A percentile compares a stretch with the other conserved stretches of the same genome.
Evolutionary conservation across 495 filamentous ascomycete genomes (phyloP).

Genomic region (Friedmanniomyces simplex): DNA sequence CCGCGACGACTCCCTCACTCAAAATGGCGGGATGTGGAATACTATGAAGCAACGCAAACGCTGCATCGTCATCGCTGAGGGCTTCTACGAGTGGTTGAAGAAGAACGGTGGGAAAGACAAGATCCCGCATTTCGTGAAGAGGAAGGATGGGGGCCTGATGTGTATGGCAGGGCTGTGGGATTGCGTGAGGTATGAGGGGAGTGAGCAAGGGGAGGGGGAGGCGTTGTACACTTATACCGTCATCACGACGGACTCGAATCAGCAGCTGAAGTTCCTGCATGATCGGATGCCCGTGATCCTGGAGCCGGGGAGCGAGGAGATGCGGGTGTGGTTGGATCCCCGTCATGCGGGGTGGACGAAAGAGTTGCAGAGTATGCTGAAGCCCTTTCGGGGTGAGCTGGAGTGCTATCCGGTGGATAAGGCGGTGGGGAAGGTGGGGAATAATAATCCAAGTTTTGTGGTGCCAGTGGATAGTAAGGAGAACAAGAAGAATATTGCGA

Average conservation of each 20-base stretch:
- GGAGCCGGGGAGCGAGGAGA: conserved; percentile 59
- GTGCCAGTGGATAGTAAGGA: conserved; percentile 70
- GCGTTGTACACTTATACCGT: conserved; percentile 85
- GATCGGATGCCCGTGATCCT: conserved; percentile 93
- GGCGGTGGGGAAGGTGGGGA: conserved; percentile 94
- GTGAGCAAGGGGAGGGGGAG: conserved; percentile 55
- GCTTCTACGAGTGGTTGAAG: conserved; percentile 96
- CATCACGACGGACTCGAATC: conserved; percentile 77
- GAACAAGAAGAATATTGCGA: conserved; percentile 85
- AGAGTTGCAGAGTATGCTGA: conserved; percentile 65
- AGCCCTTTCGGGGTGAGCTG: conserved; percentile 67
- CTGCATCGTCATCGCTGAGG: conserved; percentile 77
- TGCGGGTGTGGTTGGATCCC: conserved; percentile 74
- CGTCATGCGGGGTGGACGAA: conserved; percentile 57
- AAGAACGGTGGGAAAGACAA: conserved; percentile 66
- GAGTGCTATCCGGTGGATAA: conserved; percentile 78
- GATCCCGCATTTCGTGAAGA: conserved; percentile 69
- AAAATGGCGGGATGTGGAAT: conserved; percentile 77
- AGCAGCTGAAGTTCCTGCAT: conserved; percentile 73
- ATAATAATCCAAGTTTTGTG: conserved; percentile 73
- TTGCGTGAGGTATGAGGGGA: conserved; percentile 70
- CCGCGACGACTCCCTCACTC: conserved; percentile 73
- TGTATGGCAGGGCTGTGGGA: conserved; percentile 90
- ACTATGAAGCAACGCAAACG: conserved; percentile 80
- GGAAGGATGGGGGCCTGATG: conserved; percentile 77